A percentile compares a stretch with the other conserved stretches of the same genome.
Conservation (phyloP, 805 yeast species). For the Deakozyma indianensis region DNA sequence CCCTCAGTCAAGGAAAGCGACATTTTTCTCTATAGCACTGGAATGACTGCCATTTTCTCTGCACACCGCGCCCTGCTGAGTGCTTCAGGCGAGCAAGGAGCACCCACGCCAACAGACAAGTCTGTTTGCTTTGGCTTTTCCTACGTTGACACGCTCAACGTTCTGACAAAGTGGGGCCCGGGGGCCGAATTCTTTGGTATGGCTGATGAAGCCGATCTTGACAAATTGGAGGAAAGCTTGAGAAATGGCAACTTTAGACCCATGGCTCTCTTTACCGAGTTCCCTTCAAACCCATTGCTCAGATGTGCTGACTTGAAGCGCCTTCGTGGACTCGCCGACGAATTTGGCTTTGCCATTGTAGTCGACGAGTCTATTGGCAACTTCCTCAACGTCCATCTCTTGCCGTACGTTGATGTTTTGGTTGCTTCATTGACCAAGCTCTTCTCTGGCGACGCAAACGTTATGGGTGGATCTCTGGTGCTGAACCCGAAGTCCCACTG, state of each 20-base stretch:
- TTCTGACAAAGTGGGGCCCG: conserved; percentile 79
- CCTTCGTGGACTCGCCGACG: conserved; percentile 49
- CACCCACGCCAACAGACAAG: conserved; percentile 21
- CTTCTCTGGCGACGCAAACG: conserved; percentile 88
- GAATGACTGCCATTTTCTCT: conserved; percentile 83
- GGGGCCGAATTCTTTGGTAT: conserved; percentile 77
- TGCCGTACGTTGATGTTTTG: conserved; percentile 74
- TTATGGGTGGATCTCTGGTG: conserved; percentile 84
- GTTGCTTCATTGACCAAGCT: conserved; percentile 83
- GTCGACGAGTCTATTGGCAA: conserved; percentile 95
- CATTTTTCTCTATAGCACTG: conserved; percentile 74
- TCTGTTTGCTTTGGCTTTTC: conserved; percentile 95
- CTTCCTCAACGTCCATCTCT: conserved; percentile 65
- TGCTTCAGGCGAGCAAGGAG: conserved; percentile 9
- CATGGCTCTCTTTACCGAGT: conserved; percentile 68
- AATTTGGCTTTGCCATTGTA: conserved; percentile 62
- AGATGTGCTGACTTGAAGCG: conserved; percentile 66
- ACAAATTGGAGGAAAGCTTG: conserved; percentile 47
- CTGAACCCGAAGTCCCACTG: conserved; percentile 50
- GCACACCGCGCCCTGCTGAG: conserved; percentile 40
- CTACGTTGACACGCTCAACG: conserved; percentile 80
- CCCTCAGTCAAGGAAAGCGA: conserved; percentile 8
- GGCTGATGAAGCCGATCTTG: conserved; percentile 46
- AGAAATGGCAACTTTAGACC: conserved; percentile 52
- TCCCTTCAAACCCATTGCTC: conserved; percentile 89